Evolutionary conservation across 2,329 filamentous ascomycete genomes (phyloP), one percentile per base, ranked within the genome.

Genomic region (Tolypocladium tropicale): DNA sequence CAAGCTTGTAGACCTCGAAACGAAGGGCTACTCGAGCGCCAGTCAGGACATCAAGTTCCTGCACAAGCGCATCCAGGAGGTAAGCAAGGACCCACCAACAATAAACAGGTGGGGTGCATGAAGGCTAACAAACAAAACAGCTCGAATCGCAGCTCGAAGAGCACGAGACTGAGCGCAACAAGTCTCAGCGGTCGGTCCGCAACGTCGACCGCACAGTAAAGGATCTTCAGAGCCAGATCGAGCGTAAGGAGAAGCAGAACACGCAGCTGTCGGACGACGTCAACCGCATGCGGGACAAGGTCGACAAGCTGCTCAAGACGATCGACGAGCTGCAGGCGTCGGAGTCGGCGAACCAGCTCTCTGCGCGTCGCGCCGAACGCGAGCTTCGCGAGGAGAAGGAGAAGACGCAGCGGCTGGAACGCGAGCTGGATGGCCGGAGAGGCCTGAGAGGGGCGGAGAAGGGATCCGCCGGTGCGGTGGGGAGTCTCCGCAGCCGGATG

Each of bases 31-130:
- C 74, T 94, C 92, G 23, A 95, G 87, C 61, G 89, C 89, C 28
- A 96, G 92, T 70, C 90, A 96, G 65, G 93, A 97, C 72, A 90
- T 97, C 63, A 88, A 94, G 67, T 97, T 96, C 76, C 74, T 97
- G 65, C 89, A 96, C 73, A 93, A 91, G 67, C 84, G 93, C 53
- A 90, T 99, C 62, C 91, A 96, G 76, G 93, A 97, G 81, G 92
- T 95, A 78, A 80, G 83, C 70, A 60, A n/a, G n/a, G 16, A 56
- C 58, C n/a, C 50, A 41, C 58, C 21, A 48, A 46, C 32, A 6
- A 11, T 10, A 5, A 2, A 14, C 6, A 6, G 4, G 10, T 12
- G 48, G 14, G 18, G 14, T 4, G 49, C 52, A 54, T 16, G 23
- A 16, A 53, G 10, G 58, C 53, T 57, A 54, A 60, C 68, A 69